Conservation (phyloP, 805 yeast genomes). For the Peterozyma xylosa region DNA sequence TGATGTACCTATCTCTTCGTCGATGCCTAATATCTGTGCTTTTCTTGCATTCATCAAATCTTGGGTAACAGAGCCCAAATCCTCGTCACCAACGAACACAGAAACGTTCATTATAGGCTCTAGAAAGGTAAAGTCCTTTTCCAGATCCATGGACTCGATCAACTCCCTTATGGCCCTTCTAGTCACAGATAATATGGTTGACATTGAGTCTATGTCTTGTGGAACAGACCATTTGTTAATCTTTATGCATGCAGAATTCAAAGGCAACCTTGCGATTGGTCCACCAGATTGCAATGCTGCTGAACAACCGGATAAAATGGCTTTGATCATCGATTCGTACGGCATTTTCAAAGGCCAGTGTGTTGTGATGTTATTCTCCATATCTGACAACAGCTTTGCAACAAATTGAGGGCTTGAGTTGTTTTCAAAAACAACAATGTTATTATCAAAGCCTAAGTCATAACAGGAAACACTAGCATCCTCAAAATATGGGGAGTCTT, state of each 20-base stretch:
- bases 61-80: slow-evolving; percentile 76
- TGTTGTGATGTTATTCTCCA: slow-evolving; percentile 17
- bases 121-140: slow-evolving; percentile 41
- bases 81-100: slow-evolving; percentile 60
- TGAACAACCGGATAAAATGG: slow-evolving; percentile 48
- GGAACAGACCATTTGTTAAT: slow-evolving; percentile 49
- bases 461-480: slow-evolving; percentile 28
- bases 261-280: slow-evolving; percentile 42
- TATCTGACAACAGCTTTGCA: slow-evolving; percentile 12
- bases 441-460: slow-evolving; percentile 37
- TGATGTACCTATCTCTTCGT: slow-evolving; percentile 38
- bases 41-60: slow-evolving; percentile 76
- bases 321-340: slow-evolving; percentile 43
- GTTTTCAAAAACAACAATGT: slow-evolving; percentile 30
- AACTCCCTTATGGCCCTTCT: slow-evolving; percentile 36
- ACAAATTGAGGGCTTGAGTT: slow-evolving; percentile 16
- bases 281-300: slow-evolving; percentile 68
- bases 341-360: slow-evolving; percentile 43
- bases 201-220: slow-evolving; percentile 30
- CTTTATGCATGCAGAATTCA: slow-evolving; percentile 54
- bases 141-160: slow-evolving; percentile 19
- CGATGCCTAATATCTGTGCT: slow-evolving; percentile 66
- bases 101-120: slow-evolving; percentile 85
- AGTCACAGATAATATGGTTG: slow-evolving; percentile 35
- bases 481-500: slow-evolving; percentile 20